Conservation (phyloP, 164 flowering plant species). For the Vitis amurensis region DNA sequence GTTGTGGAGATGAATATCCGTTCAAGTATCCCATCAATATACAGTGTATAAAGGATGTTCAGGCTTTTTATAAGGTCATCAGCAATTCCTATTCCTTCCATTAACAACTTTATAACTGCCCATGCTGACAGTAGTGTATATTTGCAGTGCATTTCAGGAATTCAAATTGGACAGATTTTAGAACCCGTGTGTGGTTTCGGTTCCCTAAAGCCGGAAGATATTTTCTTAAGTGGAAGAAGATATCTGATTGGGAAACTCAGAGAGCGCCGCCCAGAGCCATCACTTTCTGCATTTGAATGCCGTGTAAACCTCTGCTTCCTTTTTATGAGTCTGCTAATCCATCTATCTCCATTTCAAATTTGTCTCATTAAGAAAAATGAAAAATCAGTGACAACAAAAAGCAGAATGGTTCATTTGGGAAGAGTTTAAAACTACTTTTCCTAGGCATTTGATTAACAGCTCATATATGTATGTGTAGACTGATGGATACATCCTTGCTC, state of each 20-base stretch:
- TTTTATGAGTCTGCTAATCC: not conserved
- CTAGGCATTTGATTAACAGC: no score
- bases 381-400: no score
- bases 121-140: no score
- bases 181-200: conserved; percentile 32
- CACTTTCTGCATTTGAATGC: conserved; percentile 12
- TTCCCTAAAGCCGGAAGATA: conserved; percentile 24
- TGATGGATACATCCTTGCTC: conserved; percentile 24
- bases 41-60: conserved; percentile 23
- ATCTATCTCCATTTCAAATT: not conserved
- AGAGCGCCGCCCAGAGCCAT: conserved; percentile 2
- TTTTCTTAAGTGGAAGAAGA: conserved; percentile 9
- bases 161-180: conserved; percentile 30
- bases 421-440: no score
- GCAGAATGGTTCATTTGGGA: no score
- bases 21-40: conserved; percentile 23
- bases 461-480: conserved; percentile 10
- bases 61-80: conserved; percentile 18
- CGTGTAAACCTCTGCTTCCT: conserved; percentile 17
- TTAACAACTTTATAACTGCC: not conserved
- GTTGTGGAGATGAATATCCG: conserved; percentile 31
- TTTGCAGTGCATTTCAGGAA: conserved; percentile 24
- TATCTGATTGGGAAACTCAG: conserved; percentile 1
- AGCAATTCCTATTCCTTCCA: not conserved
- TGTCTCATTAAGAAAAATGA: not conserved